A percentile compares a stretch with the other conserved stretches of the same genome.
Conservation (phyloP, 306 rosid species). For the Rosa multiflora region DNA sequence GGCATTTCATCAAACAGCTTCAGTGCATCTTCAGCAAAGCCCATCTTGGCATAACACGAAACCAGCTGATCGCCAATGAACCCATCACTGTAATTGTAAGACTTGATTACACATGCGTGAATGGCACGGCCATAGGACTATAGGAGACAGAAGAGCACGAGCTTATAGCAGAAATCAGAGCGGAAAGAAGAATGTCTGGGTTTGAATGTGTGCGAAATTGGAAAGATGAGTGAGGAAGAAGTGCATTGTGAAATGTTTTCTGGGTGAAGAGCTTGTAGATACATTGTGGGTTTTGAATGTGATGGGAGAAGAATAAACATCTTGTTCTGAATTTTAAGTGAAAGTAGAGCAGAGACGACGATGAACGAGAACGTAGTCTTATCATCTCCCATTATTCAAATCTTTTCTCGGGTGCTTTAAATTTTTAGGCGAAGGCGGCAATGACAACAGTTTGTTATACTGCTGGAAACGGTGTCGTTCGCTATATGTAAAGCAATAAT, state of each 20-base stretch:
- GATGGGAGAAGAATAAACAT: background rate
- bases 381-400: constrained; percentile 35
- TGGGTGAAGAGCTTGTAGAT: constrained; percentile 19
- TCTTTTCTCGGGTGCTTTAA: background rate
- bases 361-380: background rate
- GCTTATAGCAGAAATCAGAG: constrained; percentile 42
- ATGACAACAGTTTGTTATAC: background rate
- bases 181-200: constrained; percentile 41
- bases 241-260: constrained; percentile 14
- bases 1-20: constrained; percentile 67
- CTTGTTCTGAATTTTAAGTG: background rate
- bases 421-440: background rate
- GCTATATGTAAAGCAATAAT: no score
- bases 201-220: background rate
- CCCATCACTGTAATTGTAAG: constrained; percentile 56
- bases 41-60: constrained; percentile 44
- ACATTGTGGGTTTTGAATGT: constrained; percentile 12
- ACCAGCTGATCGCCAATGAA: constrained; percentile 76
- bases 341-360: constrained; percentile 5
- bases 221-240: no score
- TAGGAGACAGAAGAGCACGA: constrained; percentile 47
- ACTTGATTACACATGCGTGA: constrained; percentile 65
- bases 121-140: constrained; percentile 47
- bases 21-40: constrained; percentile 47
- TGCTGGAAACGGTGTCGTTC: background rate